Conservation (phyloP, 495 filamentous ascomycete genomes). For the Neurospora sp. region DNA sequence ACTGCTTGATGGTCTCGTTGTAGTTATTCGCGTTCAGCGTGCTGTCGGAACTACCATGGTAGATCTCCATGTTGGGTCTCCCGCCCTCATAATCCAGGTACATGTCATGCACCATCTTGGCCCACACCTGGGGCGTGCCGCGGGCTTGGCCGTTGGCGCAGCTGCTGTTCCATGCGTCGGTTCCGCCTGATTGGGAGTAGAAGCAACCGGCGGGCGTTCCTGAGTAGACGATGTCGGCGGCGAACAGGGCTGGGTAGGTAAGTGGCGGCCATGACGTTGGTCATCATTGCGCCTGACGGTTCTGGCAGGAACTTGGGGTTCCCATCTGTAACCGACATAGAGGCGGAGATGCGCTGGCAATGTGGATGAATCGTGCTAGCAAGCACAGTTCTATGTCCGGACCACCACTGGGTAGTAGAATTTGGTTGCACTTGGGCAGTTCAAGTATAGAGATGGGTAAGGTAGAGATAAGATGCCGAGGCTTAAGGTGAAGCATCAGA, state of each 20-base stretch:
- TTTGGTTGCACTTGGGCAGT: not conserved
- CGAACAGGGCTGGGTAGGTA: constrained; percentile 37
- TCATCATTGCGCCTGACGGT: no score
- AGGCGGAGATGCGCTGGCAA: not conserved
- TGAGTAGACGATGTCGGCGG: constrained; percentile 28
- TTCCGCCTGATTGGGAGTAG: constrained; percentile 19
- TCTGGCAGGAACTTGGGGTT: not conserved
- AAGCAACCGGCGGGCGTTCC: constrained; percentile 31
- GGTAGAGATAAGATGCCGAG: not conserved
- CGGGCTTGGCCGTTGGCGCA: constrained; percentile 26
- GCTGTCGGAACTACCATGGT: constrained; percentile 35
- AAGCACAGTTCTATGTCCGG: not conserved
- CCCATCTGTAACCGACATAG: not conserved
- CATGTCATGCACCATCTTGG: constrained; percentile 29
- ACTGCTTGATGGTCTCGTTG: constrained; percentile 42
- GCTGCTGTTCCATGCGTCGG: constrained; percentile 24
- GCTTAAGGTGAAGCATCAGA: not conserved
- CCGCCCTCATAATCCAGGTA: constrained; percentile 35
- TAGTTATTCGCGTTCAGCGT: constrained; percentile 36
- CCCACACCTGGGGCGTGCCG: constrained; percentile 31
- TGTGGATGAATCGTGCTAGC: not conserved
- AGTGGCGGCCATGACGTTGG: constrained; percentile 26
- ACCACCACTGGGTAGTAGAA: not conserved
- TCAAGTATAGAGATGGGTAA: not conserved
- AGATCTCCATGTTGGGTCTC: constrained; percentile 41